These are phyloP conservation scores for Syzygium syzygioides DNA, from an alignment of 441 rosid genomes.

Conservation along the genomic window DNA sequence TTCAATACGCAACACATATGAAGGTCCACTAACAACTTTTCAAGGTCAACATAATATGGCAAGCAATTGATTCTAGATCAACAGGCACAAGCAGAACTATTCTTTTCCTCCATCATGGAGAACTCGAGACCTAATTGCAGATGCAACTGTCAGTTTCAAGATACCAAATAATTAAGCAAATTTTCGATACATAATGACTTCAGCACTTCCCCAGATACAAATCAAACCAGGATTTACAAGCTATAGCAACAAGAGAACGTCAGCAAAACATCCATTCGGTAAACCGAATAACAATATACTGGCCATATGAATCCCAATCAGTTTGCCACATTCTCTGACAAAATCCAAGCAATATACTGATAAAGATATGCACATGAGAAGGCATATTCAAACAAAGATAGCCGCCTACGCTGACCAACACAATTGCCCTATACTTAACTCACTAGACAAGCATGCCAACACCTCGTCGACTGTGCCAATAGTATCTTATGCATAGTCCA, in stretches of 20 bases:
- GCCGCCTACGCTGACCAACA: not conserved
- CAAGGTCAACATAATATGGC: not conserved
- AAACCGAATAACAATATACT: not conserved
- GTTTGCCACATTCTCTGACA: not conserved
- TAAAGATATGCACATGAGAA: not conserved
- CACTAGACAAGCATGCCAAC: not conserved
- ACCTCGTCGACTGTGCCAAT: not conserved
- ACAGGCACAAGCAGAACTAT: not conserved
- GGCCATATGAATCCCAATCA: not conserved
- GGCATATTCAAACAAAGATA: not conserved
- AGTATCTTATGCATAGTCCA: not conserved
- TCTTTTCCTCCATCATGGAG: not conserved
- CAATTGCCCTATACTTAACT: not conserved
- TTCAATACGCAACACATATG: fast-evolving
- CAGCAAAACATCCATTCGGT: not conserved
- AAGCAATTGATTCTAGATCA: not conserved
- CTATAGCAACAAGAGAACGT: not conserved
- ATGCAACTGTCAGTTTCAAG: not conserved
- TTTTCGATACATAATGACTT: not conserved
- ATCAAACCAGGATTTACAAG: not conserved
- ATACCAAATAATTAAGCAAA: not conserved
- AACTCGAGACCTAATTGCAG: not conserved
- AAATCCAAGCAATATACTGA: not conserved
- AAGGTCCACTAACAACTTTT: not conserved
- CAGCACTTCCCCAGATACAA: not conserved